Evolutionary conservation across 345 rosid genomes (phyloP), one percentile per base, ranked within the genome.

Genomic region (Cardamine chenopodiifolia): DNA sequence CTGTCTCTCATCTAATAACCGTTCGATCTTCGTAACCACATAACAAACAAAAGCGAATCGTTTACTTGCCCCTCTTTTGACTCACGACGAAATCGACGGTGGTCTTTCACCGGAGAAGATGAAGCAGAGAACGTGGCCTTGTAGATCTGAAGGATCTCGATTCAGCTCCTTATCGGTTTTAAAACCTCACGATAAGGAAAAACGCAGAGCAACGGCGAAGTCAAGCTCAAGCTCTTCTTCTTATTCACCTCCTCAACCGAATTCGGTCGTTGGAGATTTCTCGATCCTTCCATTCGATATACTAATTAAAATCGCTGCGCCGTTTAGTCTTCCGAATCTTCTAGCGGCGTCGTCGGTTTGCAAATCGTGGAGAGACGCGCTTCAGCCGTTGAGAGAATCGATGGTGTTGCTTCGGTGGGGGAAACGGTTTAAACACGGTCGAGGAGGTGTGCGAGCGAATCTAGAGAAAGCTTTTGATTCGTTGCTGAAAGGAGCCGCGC

Each of bases 401-500:
- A 89, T 92, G 97, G 10, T 85, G 83, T 47, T 92, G 28, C 80
- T 95, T 11, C 78, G 79, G 62, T 86, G 85, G 87, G 98, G 99
- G 13, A 95, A 95, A 81, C 83, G 84, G 71, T 89, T 85, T 76
- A 92, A 90, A 83, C 99, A 92, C 78, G 99, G 99, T 3, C 78
- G 86, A 4, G 91, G 86, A 57, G 92, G 96, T 8, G 92, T 89
- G 22, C 76, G 79, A 6, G 64, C 66, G 29, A 90, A 95, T 31
- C 55, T 83, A 69, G 88, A 86, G 3, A 92, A 90, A 81, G 99
- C 99, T 56, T 83, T 95, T 4, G 92, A 83, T 29, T 88, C 90
- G 13, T 95, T 90, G 75, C 70, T 92, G 57, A 89, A 89, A 80
- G 97, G 92, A 2, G 96, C 89, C 8, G 91, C 83, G 34, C 92